These are phyloP conservation scores for Colletotrichum cereale DNA, from an alignment of 2,329 filamentous ascomycete species.

Conservation along the genomic window DNA sequence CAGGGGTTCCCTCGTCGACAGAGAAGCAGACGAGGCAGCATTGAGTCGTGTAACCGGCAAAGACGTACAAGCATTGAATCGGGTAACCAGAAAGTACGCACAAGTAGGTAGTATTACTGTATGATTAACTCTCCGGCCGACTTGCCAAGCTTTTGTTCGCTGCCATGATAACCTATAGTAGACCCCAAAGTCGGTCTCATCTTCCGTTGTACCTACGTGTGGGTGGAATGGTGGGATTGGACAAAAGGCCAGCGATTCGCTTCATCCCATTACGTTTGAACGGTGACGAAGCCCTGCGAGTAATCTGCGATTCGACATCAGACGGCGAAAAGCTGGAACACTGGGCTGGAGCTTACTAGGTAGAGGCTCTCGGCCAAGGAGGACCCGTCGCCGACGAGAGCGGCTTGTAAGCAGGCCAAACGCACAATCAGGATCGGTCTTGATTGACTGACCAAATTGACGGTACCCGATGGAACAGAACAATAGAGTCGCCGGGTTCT, in stretches of 20 bases:
- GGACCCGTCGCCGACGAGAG: not conserved
- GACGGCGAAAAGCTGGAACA: constrained; percentile 38
- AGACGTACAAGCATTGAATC: too few species aligned
- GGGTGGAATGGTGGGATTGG: constrained; percentile 1
- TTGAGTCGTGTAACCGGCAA: constrained; percentile 15
- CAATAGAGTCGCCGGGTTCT: not conserved
- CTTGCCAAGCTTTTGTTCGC: constrained; percentile 21
- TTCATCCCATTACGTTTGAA: constrained; percentile 25
- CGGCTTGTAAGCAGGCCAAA: not conserved
- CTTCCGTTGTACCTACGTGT: not conserved
- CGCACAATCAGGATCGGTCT: not conserved
- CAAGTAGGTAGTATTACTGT: too few species aligned
- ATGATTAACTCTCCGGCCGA: constrained; percentile 17
- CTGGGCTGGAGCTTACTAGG: constrained; percentile 29
- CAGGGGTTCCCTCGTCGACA: not conserved
- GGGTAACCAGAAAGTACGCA: too few species aligned
- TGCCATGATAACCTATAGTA: constrained; percentile 12
- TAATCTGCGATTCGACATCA: constrained; percentile 32
- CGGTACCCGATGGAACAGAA: not conserved
- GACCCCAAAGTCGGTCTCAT: constrained; percentile 1
- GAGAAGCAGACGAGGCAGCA: constrained; percentile 4
- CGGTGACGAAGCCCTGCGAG: constrained; percentile 17
- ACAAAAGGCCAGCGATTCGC: constrained; percentile 8
- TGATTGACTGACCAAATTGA: not conserved
- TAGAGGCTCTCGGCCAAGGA: not conserved